These are phyloP conservation scores for Paspalum notatum DNA, from an alignment of 176 grass and related monocot species.

Conservation along the genomic window DNA sequence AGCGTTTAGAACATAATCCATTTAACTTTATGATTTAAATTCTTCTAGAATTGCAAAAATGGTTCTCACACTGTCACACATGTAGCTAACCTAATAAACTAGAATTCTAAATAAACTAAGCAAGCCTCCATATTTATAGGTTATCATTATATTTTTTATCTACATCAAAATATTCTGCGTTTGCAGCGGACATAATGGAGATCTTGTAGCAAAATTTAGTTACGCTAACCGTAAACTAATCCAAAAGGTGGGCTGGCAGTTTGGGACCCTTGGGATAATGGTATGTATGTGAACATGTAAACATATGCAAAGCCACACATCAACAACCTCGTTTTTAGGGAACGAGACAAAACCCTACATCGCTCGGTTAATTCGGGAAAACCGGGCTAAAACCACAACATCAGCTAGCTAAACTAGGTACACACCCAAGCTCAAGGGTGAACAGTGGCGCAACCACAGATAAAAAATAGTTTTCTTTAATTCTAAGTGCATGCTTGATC, in stretches of 20 bases:
- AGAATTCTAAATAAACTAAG: not conserved
- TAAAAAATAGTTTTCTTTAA: not conserved
- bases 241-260: slow-evolving; percentile 43
- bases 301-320: not conserved
- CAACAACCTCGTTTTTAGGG: no score
- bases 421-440: no score
- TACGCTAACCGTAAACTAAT: slow-evolving; percentile 47
- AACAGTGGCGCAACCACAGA: no score
- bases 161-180: not conserved
- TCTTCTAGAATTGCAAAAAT: not conserved
- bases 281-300: slow-evolving; percentile 45
- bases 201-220: slow-evolving; percentile 62
- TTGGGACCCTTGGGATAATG: slow-evolving; percentile 50
- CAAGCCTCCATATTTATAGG: not conserved
- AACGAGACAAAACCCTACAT: no score
- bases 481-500: not conserved
- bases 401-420: no score
- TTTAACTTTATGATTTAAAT: not conserved
- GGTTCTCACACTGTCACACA: not conserved
- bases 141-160: not conserved
- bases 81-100: not conserved
- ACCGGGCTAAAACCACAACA: no score
- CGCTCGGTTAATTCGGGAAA: not conserved
- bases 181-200: slow-evolving; percentile 52
- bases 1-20: not conserved